Evolutionary conservation across 2,329 filamentous ascomycete species (phyloP).

Genomic region (Stagonosporopsis vannaccii): DNA sequence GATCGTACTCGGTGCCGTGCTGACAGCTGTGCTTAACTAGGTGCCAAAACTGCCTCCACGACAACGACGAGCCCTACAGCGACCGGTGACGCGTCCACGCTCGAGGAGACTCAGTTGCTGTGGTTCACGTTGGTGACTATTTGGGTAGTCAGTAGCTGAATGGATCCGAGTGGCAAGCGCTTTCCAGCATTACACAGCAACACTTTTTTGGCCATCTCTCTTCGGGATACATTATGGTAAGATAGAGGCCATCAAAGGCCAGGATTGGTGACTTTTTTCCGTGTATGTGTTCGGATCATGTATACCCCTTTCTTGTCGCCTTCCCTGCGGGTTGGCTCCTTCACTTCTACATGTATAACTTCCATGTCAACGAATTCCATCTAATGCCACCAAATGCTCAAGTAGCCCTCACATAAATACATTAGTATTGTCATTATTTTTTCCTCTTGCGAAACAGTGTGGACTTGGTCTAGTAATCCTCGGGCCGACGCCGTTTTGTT

Average conservation of each 20-base stretch:
- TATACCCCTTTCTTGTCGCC: slow-evolving; percentile 25
- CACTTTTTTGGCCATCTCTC: not conserved
- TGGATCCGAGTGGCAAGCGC: not conserved
- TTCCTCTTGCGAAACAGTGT: too few species aligned
- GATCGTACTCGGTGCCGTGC: slow-evolving; percentile 13
- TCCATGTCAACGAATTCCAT: slow-evolving; percentile 3
- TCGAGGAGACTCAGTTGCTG: not conserved
- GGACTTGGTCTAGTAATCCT: too few species aligned
- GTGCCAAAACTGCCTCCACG: not conserved
- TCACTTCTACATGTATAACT: slow-evolving; percentile 9
- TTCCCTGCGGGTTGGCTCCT: slow-evolving; percentile 7
- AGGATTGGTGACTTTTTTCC: slow-evolving; percentile 6
- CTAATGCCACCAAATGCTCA: not conserved
- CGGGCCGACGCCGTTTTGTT: too few species aligned
- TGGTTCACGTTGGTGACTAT: not conserved
- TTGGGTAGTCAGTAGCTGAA: slow-evolving; percentile 2
- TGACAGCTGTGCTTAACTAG: slow-evolving; percentile 19
- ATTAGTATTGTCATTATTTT: too few species aligned
- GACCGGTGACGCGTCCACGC: not conserved
- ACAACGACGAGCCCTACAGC: slow-evolving; percentile 1
- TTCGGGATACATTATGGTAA: not conserved
- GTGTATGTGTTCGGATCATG: slow-evolving; percentile 26
- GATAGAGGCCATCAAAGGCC: not conserved
- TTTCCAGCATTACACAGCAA: not conserved
- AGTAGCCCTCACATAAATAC: too few species aligned